Base-by-base conservation (phyloP, 129 eudicot species). In the Centaurea solstitialis region DNA sequence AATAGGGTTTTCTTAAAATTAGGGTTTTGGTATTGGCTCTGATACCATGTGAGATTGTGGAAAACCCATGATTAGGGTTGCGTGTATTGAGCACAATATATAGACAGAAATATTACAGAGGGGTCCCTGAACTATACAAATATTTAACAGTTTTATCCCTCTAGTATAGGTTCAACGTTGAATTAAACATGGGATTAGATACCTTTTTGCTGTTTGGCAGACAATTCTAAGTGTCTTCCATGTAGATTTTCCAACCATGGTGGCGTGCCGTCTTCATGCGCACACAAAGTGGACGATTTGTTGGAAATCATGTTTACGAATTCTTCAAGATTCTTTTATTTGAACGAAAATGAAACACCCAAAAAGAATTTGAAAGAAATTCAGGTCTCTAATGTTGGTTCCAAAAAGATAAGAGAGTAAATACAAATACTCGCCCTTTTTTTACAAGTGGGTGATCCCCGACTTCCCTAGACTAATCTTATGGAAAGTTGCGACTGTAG, bases 181-280 rank as follows among this genome's bases (percentile, higher is more conserved):
- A 57, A 57, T n/a, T 57, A 57, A 17, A 57, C 65, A 33, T 68
- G 11, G 76, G 76, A 17, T 47, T 62, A 81, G 73, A 74, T 53
- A 13, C 73, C 38, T 71, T 47, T 38, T 9, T 26, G 30, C 11
- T 76, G n/a, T 81, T 81, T 84, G 84, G 91, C 86, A 70, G 84
- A 87, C 88, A 81, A 70, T 47, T 57, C 10, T 78, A 64, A 53
- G 79, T 81, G 85, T 61, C 38, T 68, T 79, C 82, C 80, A 62
- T 38, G 80, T 83, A 79, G 79, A 80, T 57, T 80, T 83, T 47
- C 77, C 87, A 75, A 69, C 76, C 57, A 66, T 35, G 43, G 69
- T 73, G 75, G 82, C 59, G 38, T 26, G 6, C 41, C n/a, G 57
- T 33, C 35, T 68, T 57, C 20, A 57, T 17, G 53, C 39, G 65